Conservation (phyloP, 257 asterid genomes). For the Plantago elongata region DNA sequence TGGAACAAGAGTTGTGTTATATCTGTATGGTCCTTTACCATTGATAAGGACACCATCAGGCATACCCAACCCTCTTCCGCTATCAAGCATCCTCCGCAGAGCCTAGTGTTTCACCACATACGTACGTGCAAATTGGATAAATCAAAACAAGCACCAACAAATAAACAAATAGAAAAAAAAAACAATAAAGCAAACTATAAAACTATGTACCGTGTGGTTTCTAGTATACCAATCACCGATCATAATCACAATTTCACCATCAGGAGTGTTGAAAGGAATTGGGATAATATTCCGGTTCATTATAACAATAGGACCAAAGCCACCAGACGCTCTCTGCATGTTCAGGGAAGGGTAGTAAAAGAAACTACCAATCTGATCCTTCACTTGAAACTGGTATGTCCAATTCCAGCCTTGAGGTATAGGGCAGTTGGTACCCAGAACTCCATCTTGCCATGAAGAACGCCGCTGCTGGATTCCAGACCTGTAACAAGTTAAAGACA, state of each 20-base stretch:
- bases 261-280: constrained; percentile 69
- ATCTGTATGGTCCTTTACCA: constrained; percentile 94
- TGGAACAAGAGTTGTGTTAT: constrained; percentile 71
- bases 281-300: constrained; percentile 59
- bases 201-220: constrained; percentile 57
- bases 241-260: constrained; percentile 71
- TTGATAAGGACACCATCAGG: constrained; percentile 94
- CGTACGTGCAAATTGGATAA: neutral
- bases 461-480: constrained; percentile 93
- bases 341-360: constrained; percentile 77
- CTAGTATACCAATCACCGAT: constrained; percentile 94
- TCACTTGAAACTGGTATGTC: constrained; percentile 95
- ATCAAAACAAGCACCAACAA: constrained; percentile 1
- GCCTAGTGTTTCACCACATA: constrained; percentile 34
- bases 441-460: constrained; percentile 92
- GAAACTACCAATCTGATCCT: constrained; percentile 96
- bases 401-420: constrained; percentile 76
- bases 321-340: constrained; percentile 95
- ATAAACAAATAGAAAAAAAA: constrained; percentile 7
- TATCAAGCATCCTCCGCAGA: constrained; percentile 58
- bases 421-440: constrained; percentile 91
- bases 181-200: neutral
- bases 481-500: constrained; percentile 37
- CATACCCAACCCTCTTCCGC: constrained; percentile 73
- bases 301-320: constrained; percentile 70